A percentile compares a stretch with the other conserved stretches of the same genome.
Conservation (phyloP, 495 filamentous ascomycete species). For the Neurospora sublineolata region DNA sequence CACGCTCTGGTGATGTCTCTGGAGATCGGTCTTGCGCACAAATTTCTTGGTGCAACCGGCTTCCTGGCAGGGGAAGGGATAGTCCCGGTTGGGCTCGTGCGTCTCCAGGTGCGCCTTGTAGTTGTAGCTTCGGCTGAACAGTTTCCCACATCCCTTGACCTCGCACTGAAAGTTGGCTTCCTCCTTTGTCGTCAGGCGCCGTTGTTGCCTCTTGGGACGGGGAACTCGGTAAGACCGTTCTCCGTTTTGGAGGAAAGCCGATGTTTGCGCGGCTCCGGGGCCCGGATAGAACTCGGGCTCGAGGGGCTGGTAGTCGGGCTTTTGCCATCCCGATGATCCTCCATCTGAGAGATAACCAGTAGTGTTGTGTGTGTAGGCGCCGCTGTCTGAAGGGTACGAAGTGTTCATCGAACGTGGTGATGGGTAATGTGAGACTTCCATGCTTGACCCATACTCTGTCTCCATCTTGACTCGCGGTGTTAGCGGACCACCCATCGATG, state of each 20-base stretch:
- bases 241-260: conserved; percentile 21
- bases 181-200: conserved; percentile 55
- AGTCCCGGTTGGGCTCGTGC: conserved; percentile 65
- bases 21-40: conserved; percentile 74
- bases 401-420: conserved; percentile 35
- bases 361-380: conserved; percentile 27
- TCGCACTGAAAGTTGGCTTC: conserved; percentile 70
- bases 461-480: conserved; percentile 44
- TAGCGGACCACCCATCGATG: conserved; percentile 23
- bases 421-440: conserved; percentile 36
- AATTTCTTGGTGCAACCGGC: conserved; percentile 61
- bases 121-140: conserved; percentile 83
- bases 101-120: conserved; percentile 83
- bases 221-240: conserved; percentile 26
- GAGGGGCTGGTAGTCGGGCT: conserved; percentile 32
- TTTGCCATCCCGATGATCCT: conserved; percentile 36
- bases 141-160: conserved; percentile 57
- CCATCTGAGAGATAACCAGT: conserved; percentile 39
- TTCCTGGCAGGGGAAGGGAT: conserved; percentile 55
- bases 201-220: conserved; percentile 33
- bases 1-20: conserved; percentile 72
- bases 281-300: conserved; percentile 32
- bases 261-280: conserved; percentile 12
- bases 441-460: conserved; percentile 28
- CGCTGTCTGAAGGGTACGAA: conserved; percentile 25